Conservation (phyloP, 139 green algal species). For the Chlamydomonas eustigma region DNA sequence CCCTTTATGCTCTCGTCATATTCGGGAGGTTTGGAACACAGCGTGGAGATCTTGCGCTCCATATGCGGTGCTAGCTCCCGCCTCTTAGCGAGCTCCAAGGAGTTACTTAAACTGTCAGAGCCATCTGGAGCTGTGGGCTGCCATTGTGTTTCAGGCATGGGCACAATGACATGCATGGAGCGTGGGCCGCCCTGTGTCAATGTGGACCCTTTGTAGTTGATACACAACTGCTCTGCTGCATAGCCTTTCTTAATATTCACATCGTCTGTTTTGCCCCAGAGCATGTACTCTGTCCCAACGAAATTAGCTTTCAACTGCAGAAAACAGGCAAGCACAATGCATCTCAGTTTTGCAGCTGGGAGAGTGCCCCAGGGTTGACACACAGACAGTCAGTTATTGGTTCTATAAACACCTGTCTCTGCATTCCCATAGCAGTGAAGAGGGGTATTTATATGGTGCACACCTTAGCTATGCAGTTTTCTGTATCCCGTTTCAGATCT, state of each 20-base stretch:
- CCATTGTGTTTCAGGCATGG: conserved; percentile 24
- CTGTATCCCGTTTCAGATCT: conserved; percentile 16
- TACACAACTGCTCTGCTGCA: conserved; percentile 26
- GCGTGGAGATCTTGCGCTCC: conserved; percentile 42
- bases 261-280: conserved; percentile 19
- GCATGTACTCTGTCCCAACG: conserved; percentile 82
- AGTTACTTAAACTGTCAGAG: conserved; percentile 26
- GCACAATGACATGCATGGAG: conserved; percentile 9
- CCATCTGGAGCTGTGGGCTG: conserved; percentile 8
- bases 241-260: conserved; percentile 26
- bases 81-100: conserved; percentile 29
- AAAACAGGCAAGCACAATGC: conserved; percentile 1
- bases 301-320: conserved; percentile 72
- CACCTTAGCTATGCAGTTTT: conserved; percentile 18
- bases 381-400: not conserved
- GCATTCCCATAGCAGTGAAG: no score
- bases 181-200: not conserved
- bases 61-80: conserved; percentile 30
- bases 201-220: conserved; percentile 35
- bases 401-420: no score
- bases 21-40: conserved; percentile 39
- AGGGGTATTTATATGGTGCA: no score
- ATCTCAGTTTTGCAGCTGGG: not conserved
- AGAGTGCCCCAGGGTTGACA: not conserved
- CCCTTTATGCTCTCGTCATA: conserved; percentile 33